Evolutionary conservation across 768 basidiomycete species (phyloP), one percentile per base, ranked within the genome.

Genomic region (Serendipita indica): DNA sequence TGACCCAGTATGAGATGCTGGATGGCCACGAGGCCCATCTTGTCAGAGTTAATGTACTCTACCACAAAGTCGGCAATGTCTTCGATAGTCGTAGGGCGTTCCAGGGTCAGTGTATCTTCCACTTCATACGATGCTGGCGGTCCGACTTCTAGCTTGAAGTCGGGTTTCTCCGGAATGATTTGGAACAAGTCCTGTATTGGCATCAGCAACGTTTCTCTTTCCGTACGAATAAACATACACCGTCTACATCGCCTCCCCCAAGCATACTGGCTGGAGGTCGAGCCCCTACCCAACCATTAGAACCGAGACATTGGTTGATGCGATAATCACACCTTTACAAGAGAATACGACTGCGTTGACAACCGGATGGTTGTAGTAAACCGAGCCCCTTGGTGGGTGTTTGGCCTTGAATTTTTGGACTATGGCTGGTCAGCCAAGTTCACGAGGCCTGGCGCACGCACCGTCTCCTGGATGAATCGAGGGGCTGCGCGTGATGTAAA

Each of bases 221-320:
- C 73, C 0, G 81, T 61, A 59, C 79, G 80, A 60, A 79, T n/a
- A 83, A 7, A 72, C 67, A 59, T 83, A 2, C 82, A 22, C 83
- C 83, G 65, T 86, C 84, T 7, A 84, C 69, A 64, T 86, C 84
- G 0, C 83, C 84, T 1, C 84, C 84, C 2, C 83, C 82, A 0
- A 83, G 72, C 60, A 72, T 81, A 2, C 81, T 79, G 0, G 82
- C 77, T 14, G 85, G 64, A 0, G 84, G 81, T 16, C 83, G 74
- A 14, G 66, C 57, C 4, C 83, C 84, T 84, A 72, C 74, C 49
- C 20, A 58, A 39, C 58, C 13, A 25, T 61, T 27, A 41, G 33
- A 32, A 57, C 57, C 52, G 33, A 25, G 28, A 33, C 39, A 22
- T 39, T 5, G 39, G n/a, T 39, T n/a, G 20, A 35, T 32, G 18